A percentile compares a stretch with the other conserved stretches of the same genome.
phyloP scores from a whole-genome alignment of 768 basidiomycete species.

The Collybia sordida region DNA sequence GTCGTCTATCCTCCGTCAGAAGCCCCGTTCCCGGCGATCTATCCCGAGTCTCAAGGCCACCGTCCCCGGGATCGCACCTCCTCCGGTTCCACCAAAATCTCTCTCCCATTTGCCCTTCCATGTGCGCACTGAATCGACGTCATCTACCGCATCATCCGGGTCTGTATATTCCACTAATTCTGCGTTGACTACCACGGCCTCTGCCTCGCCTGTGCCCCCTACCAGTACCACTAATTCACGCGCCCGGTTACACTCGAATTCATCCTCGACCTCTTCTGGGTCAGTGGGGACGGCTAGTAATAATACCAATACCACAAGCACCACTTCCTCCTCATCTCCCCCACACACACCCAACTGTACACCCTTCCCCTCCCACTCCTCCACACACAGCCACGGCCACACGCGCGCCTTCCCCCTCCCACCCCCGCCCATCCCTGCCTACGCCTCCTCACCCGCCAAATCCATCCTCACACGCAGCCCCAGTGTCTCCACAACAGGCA shows the following conservation, averaged over 20 bases:
- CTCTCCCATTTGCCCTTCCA: not conserved
- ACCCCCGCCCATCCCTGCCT: slow-evolving; percentile 28
- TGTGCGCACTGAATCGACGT: slow-evolving; percentile 26
- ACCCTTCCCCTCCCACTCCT: slow-evolving; percentile 18
- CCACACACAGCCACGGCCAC: slow-evolving; percentile 28
- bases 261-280: slow-evolving; percentile 13
- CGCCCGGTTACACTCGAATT: slow-evolving; percentile 12
- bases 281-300: slow-evolving; percentile 8
- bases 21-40: slow-evolving; percentile 31
- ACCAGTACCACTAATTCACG: not conserved
- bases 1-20: slow-evolving; percentile 34
- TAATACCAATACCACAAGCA: no score
- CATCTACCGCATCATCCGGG: slow-evolving; percentile 20
- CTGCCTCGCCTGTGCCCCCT: slow-evolving; percentile 14
- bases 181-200: slow-evolving; percentile 17
- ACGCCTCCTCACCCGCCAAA: slow-evolving; percentile 44
- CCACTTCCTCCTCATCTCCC: slow-evolving; percentile 18
- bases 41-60: not conserved
- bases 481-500: slow-evolving; percentile 36
- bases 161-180: not conserved
- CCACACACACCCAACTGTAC: slow-evolving; percentile 16
- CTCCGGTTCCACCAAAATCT: slow-evolving; percentile 1
- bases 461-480: slow-evolving; percentile 60
- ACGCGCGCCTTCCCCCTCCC: slow-evolving; percentile 20
- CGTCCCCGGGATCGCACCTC: not conserved